These are phyloP conservation scores for Pleodorina starrii DNA, from an alignment of 139 green algal species.

Conservation along the genomic window DNA sequence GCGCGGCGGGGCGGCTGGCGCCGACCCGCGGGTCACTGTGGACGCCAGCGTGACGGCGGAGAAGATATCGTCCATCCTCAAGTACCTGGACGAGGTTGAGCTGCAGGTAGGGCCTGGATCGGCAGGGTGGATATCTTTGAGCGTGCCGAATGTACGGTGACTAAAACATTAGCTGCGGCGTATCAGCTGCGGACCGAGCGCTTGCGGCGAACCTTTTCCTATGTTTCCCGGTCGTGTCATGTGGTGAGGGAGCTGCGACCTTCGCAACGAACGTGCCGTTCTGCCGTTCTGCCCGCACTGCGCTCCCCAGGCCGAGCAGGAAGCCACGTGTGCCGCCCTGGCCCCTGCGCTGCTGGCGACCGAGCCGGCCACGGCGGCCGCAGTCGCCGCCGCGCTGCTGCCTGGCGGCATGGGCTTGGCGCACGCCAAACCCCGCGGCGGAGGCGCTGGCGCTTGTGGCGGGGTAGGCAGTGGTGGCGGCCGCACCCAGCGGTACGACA, in stretches of 20 bases:
- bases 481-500: background rate
- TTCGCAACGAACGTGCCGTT: no score
- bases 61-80: slow-evolving; percentile 68
- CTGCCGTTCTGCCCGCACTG: no score
- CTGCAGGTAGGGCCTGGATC: no score
- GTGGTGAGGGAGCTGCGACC: no score
- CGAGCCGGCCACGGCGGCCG: background rate
- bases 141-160: no score
- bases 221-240: no score
- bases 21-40: background rate
- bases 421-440: background rate
- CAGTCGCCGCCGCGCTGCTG: background rate
- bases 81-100: slow-evolving; percentile 70
- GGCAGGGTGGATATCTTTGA: no score
- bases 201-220: no score
- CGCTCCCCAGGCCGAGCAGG: slow-evolving; percentile 22
- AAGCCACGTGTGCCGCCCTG: background rate
- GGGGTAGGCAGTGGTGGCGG: background rate
- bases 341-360: background rate
- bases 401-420: background rate
- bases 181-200: no score
- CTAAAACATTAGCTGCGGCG: no score
- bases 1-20: no score
- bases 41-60: slow-evolving; percentile 53
- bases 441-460: background rate